phyloP scores from a whole-genome alignment of 2,329 filamentous ascomycete species.

The Alternaria sp. region DNA sequence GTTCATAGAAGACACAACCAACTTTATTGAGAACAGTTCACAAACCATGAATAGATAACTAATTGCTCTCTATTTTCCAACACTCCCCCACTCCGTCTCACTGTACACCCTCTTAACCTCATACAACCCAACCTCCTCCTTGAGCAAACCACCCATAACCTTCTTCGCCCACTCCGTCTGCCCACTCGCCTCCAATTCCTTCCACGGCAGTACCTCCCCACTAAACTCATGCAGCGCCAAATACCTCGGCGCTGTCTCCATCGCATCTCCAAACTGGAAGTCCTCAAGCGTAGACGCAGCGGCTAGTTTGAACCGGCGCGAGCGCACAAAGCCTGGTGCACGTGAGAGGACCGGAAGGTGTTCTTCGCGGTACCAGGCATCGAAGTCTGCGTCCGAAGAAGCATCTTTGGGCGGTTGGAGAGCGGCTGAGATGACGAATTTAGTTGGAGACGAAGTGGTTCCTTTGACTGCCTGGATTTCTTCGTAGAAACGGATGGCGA shows the following conservation, averaged over 20 bases:
- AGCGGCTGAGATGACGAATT: slow-evolving; percentile 21
- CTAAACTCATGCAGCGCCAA: slow-evolving; percentile 35
- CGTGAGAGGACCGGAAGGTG: slow-evolving; percentile 17
- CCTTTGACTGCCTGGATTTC: slow-evolving; percentile 4
- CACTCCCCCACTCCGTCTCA: slow-evolving; percentile 15
- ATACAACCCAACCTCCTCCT: slow-evolving; percentile 28
- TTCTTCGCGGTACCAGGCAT: slow-evolving; percentile 31
- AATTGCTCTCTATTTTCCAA: background rate
- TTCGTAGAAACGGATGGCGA: slow-evolving; percentile 38
- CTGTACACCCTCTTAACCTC: slow-evolving; percentile 22
- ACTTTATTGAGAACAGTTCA: background rate
- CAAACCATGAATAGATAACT: background rate
- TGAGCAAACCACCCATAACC: slow-evolving; percentile 21
- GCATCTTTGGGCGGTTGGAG: slow-evolving; percentile 10
- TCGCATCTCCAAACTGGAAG: slow-evolving; percentile 20
- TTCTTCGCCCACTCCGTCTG: slow-evolving; percentile 32
- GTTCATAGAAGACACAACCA: background rate
- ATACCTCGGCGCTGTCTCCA: slow-evolving; percentile 17
- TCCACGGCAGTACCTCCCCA: slow-evolving; percentile 24
- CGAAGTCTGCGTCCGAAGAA: slow-evolving; percentile 18
- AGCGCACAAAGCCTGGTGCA: slow-evolving; percentile 25
- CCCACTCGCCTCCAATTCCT: slow-evolving; percentile 20
- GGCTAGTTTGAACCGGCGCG: slow-evolving; percentile 26
- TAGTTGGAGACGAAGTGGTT: slow-evolving; percentile 4
- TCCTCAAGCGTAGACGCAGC: slow-evolving; percentile 25